Percentiles rank a stretch among this genome's conserved stretches.
These are phyloP conservation scores for Catunica adiposa DNA, from an alignment of 2,329 filamentous ascomycete genomes.

Conservation along the genomic window DNA sequence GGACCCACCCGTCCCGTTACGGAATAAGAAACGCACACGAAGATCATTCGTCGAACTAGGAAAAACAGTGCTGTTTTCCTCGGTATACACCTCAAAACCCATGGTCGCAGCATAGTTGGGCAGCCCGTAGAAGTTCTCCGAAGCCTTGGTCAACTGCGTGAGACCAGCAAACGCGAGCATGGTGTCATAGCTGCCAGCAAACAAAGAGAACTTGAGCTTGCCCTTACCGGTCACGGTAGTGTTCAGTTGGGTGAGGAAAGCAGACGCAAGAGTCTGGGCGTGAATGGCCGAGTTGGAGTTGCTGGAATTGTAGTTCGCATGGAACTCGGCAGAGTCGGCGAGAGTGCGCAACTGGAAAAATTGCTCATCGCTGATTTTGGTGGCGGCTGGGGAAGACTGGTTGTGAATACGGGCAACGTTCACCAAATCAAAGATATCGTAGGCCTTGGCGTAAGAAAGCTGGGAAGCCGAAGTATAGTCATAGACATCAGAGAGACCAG, in stretches of 20 bases:
- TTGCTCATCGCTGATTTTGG: conserved; percentile 21
- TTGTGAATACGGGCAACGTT: conserved; percentile 23
- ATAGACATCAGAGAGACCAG: conserved; percentile 20
- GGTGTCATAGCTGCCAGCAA: conserved; percentile 23
- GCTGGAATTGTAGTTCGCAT: conserved; percentile 20
- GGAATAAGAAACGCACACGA: conserved; percentile 22
- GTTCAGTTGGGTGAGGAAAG: conserved; percentile 20
- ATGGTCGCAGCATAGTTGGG: conserved; percentile 24
- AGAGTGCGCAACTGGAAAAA: conserved; percentile 21
- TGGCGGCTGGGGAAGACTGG: conserved; percentile 19
- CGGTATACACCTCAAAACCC: conserved; percentile 22
- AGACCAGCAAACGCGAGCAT: conserved; percentile 24
- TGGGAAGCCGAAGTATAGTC: conserved; percentile 19
- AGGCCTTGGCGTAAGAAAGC: conserved; percentile 23
- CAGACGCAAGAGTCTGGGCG: conserved; percentile 21
- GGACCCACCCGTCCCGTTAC: conserved; percentile 21
- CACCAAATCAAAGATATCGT: conserved; percentile 23
- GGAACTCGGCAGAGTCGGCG: conserved; percentile 22
- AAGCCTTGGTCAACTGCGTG: conserved; percentile 18
- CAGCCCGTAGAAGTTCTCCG: conserved; percentile 20
- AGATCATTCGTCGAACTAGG: conserved; percentile 19
- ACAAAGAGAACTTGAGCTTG: conserved; percentile 22
- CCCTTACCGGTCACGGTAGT: conserved; percentile 19
- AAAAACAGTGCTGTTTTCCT: conserved; percentile 17
- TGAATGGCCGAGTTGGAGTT: conserved; percentile 20